phyloP scores from a whole-genome alignment of 768 basidiomycete genomes.

The Rickenella mellea region DNA sequence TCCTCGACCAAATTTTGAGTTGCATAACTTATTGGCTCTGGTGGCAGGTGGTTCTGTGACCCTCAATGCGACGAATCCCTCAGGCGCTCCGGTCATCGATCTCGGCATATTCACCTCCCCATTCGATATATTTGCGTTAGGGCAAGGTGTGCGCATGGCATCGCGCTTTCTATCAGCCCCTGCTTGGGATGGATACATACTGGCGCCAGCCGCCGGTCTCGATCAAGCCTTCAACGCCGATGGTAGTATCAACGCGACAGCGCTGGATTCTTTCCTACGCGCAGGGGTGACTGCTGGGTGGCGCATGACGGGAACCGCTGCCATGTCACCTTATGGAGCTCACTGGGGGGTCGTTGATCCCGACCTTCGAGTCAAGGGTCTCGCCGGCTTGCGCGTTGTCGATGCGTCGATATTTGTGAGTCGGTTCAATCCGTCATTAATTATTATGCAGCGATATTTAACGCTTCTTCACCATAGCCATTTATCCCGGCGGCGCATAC shows the following conservation, averaged over 20 bases:
- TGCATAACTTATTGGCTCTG: too few species aligned
- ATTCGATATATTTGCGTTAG: slow-evolving; percentile 23
- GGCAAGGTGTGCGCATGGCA: slow-evolving; percentile 17
- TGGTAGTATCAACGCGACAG: too few species aligned
- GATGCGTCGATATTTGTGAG: slow-evolving; percentile 31
- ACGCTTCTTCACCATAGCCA: slow-evolving; percentile 12
- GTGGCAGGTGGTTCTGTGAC: slow-evolving; percentile 28
- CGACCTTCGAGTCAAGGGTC: slow-evolving; percentile 26
- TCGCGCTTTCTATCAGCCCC: slow-evolving; percentile 17
- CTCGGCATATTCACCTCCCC: slow-evolving; percentile 30
- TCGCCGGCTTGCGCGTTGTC: slow-evolving; percentile 27
- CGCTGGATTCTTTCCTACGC: too few species aligned
- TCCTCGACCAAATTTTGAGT: too few species aligned
- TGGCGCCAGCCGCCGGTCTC: too few species aligned
- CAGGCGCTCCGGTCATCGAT: slow-evolving; percentile 39
- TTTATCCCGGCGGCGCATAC: slow-evolving; percentile 23
- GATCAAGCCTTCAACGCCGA: too few species aligned
- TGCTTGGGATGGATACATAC: slow-evolving; percentile 21
- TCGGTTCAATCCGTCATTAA: too few species aligned
- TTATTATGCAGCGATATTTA: too few species aligned
- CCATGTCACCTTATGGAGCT: slow-evolving; percentile 7
- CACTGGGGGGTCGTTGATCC: slow-evolving; percentile 12
- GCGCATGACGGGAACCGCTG: slow-evolving; percentile 12
- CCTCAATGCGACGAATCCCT: slow-evolving; percentile 34
- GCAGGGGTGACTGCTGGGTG: too few species aligned